Conservation (phyloP, 2,329 filamentous ascomycete genomes). For the Colletotrichum incanum region DNA sequence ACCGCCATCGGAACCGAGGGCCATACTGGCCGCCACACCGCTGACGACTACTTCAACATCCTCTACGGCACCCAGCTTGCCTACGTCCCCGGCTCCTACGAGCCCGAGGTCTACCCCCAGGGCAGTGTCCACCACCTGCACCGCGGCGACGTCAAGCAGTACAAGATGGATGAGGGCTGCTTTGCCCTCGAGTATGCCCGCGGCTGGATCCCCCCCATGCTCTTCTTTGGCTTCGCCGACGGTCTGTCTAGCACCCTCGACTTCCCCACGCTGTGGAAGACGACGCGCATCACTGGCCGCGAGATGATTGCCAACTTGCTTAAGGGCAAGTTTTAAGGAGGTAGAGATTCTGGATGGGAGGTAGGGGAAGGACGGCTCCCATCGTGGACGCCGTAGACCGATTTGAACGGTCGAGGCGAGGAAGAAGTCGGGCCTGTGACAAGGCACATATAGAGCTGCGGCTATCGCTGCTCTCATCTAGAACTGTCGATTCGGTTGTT, state of each 20-base stretch:
- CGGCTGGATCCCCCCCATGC: conserved; percentile 94
- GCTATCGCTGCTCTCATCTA: conserved; percentile 12
- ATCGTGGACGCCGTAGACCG: not conserved
- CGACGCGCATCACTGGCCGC: conserved; percentile 79
- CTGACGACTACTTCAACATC: conserved; percentile 96
- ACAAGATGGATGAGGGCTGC: conserved; percentile 82
- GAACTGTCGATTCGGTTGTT: not conserved
- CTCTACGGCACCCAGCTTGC: conserved; percentile 83
- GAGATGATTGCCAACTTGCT: conserved; percentile 84
- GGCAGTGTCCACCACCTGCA: conserved; percentile 81
- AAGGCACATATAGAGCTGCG: not conserved
- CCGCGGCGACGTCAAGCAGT: conserved; percentile 84
- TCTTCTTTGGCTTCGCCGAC: conserved; percentile 91
- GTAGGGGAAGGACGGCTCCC: not conserved
- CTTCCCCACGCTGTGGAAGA: conserved; percentile 87
- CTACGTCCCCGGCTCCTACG: conserved; percentile 78
- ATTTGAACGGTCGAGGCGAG: conserved; percentile 6
- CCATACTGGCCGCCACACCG: conserved; percentile 89
- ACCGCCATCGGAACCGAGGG: conserved; percentile 89
- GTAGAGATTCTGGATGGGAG: too few species aligned
- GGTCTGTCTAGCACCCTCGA: conserved; percentile 86
- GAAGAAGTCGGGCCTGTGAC: not conserved
- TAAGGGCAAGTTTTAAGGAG: conserved; percentile 76
- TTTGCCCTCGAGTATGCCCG: conserved; percentile 88
- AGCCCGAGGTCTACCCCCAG: conserved; percentile 78